A percentile compares a stretch with the other conserved stretches of the same genome.
Evolutionary conservation across 129 eudicot genomes (phyloP).

Genomic region (Helianthus annuus): HanXRQr2.0-SUNRISE NC_035435.2:161569176-161569675

Average conservation of each 20-base stretch:
- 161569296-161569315: conserved; percentile 96
- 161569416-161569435: not conserved
- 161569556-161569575: conserved; percentile 81
- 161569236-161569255: conserved; percentile 17
- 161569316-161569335: conserved; percentile 79
- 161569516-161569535: conserved; percentile 99
- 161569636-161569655: conserved; percentile 88
- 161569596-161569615: not conserved
- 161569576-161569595: not conserved
- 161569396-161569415: too few species aligned
- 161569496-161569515: conserved; percentile 92
- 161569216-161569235: not conserved
- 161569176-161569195: not conserved
- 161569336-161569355: conserved; percentile 48
- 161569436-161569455: not conserved
- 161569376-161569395: conserved; percentile 1
- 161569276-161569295: conserved; percentile 87
- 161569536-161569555: conserved; percentile 99
- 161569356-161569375: not conserved
- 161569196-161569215: not conserved
- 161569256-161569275: conserved; percentile 67
- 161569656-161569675: conserved; percentile 92
- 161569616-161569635: not conserved
- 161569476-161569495: conserved; percentile 10
- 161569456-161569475: not conserved